phyloP scores from a whole-genome alignment of 2,329 filamentous ascomycete genomes.

The Sclerotinia subarctica region DNA sequence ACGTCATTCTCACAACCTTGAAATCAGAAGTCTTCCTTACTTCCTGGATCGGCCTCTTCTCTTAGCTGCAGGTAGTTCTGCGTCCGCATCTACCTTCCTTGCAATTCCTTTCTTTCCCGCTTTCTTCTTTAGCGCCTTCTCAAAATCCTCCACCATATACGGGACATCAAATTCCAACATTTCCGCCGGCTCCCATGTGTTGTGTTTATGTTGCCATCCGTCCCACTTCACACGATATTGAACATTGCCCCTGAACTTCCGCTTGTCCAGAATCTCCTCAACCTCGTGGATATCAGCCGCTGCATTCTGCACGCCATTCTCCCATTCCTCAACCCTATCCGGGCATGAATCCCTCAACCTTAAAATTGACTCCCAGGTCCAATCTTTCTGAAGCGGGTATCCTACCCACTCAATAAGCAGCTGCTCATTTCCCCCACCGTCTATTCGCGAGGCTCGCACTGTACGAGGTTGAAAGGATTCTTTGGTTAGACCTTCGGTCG shows the following conservation, averaged over 20 bases:
- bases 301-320: neutral
- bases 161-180: neutral
- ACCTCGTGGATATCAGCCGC: neutral
- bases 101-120: neutral
- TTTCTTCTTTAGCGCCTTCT: neutral
- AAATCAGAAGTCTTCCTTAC: neutral
- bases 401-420: constrained; percentile 1
- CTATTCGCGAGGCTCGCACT: neutral
- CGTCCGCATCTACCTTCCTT: neutral
- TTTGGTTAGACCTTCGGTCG: neutral
- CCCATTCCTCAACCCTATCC: neutral
- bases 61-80: neutral
- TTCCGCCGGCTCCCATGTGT: constrained; percentile 2
- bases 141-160: constrained; percentile 3
- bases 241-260: neutral
- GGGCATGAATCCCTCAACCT: neutral
- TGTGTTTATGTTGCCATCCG: neutral
- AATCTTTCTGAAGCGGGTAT: neutral
- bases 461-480: neutral
- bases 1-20: neutral
- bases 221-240: constrained; percentile 4
- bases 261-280: neutral
- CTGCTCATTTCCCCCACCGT: neutral
- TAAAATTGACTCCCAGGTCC: neutral
- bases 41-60: neutral